These are phyloP conservation scores for Bothriochloa decipiens DNA, from an alignment of 176 grass and related monocot genomes.

Conservation along the genomic window DNA sequence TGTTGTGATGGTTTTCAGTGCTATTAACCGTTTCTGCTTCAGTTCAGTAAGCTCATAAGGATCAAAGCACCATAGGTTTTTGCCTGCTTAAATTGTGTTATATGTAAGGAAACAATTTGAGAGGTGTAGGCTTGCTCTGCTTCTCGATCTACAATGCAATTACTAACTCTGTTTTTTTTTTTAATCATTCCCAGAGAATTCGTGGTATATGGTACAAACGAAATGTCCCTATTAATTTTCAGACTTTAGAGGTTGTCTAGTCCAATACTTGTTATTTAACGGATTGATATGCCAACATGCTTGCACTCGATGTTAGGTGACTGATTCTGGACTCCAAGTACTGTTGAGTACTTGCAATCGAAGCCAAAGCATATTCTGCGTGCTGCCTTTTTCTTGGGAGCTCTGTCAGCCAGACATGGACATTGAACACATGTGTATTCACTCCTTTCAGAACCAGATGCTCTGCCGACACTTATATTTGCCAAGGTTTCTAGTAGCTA, in stretches of 20 bases:
- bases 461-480: not conserved
- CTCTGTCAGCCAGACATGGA: conserved; percentile 22
- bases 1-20: too few relatives aligned
- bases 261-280: conserved; percentile 49
- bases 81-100: too few relatives aligned
- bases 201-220: not conserved
- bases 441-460: not conserved
- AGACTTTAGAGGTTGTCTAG: not conserved
- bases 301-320: conserved; percentile 47
- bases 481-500: not conserved
- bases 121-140: not conserved
- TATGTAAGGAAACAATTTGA: too few relatives aligned
- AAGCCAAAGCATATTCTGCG: conserved; percentile 60
- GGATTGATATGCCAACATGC: conserved; percentile 28
- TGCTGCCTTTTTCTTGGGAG: conserved; percentile 55
- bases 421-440: not conserved
- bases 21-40: not conserved
- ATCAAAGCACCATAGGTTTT: not conserved
- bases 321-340: conserved; percentile 48
- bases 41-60: not conserved
- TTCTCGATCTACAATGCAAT: not conserved
- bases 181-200: not conserved
- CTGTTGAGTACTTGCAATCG: conserved; percentile 60
- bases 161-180: not conserved
- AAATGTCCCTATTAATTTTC: conserved; percentile 24